Conservation (phyloP, 305 asterid species). For the Solanum chacoense region DNA sequence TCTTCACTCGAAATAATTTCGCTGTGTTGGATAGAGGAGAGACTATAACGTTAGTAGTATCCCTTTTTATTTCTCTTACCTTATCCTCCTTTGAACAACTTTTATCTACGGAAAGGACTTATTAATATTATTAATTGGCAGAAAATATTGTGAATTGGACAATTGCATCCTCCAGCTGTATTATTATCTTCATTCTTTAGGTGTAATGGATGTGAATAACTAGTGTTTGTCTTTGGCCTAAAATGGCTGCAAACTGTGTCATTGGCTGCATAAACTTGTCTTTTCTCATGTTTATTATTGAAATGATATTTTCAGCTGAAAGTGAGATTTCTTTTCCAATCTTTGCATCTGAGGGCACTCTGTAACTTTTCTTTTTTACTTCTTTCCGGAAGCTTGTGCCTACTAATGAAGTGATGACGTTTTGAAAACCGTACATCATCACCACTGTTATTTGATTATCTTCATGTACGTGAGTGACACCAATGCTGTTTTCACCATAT, state of each 20-base stretch:
- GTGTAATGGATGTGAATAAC: neutral
- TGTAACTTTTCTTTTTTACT: neutral
- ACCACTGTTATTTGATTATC: neutral
- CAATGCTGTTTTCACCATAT: neutral
- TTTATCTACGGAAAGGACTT: neutral
- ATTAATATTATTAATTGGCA: neutral
- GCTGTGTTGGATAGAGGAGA: slow-evolving; percentile 71
- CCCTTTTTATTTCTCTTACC: neutral
- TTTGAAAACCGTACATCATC: neutral
- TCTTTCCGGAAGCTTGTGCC: neutral
- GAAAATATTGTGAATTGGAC: neutral
- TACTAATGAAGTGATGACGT: neutral
- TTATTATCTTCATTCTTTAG: neutral
- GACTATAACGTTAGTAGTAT: slow-evolving; percentile 63
- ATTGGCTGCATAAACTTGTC: neutral
- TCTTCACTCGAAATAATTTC: slow-evolving; percentile 83
- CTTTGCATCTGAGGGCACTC: neutral
- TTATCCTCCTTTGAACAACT: neutral
- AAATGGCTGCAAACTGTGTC: neutral
- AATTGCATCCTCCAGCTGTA: neutral
- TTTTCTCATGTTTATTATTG: neutral
- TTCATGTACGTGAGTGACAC: neutral
- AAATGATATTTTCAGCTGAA: neutral
- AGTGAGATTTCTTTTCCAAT: neutral
- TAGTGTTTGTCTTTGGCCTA: neutral